Base-by-base conservation (phyloP, 2,329 filamentous ascomycete species). In the Diaporthe vexans region DNA sequence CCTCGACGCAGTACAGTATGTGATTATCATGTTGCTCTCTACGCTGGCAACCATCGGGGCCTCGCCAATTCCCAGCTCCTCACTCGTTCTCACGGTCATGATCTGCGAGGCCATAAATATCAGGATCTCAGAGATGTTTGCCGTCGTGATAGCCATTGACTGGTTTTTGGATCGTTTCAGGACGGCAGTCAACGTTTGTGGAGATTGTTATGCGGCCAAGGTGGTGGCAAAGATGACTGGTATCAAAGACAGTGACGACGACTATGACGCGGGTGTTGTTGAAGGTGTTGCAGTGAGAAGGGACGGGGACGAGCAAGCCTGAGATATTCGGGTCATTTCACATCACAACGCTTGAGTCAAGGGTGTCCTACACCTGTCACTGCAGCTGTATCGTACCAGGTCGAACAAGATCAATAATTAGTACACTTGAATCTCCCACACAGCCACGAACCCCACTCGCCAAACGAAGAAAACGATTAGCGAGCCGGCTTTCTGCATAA, bases 101-200 rank as follows among this genome's bases (percentile, higher is more conserved):
- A 89, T 89, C 76, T 84, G 86, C 13, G 80, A 82, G 29, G 65
- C 63, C 9, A 82, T 88, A 70, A 82, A 84, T 19, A 83, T 89
- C 0, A 82, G 83, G 1, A 79, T 88, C 46, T 88, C 85, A 0
- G 84, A 82, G 24, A 88, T 88, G 86, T 88, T 86, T 76, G 87
- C 85, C 29, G 86, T 89, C 54, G 86, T 89, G 19, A 84, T 88
- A 3, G 87, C 87, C 33, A 88, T 89, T 58, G 87, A 89, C 76
- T 89, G 87, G 88, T 85, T 89, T 79, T 81, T 89, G n/a, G 88
- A 89, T 79, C 85, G 88, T 37, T 89, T 89, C 83, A 83, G 88
- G 19, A 89, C 88, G 0, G 84, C 85, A 4, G 78, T 85, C 71
- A 89, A 89, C 75, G 87, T 89, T 57, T 85, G 83, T 48, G 86